Conservation (phyloP, 2,329 filamentous ascomycete species). For the Basipetospora sp. region DNA sequence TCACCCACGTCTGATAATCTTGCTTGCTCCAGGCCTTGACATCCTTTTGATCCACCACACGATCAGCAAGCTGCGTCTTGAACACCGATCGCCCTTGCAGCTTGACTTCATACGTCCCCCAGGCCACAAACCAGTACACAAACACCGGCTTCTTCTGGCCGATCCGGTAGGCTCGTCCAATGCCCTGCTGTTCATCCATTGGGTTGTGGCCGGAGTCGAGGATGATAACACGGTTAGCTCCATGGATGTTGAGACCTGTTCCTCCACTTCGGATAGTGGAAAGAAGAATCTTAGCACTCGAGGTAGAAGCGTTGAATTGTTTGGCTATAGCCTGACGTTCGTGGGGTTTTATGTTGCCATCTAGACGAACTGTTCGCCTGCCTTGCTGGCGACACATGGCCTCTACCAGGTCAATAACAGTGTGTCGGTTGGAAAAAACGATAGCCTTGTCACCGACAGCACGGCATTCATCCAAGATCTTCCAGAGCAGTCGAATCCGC, state of each 20-base stretch:
- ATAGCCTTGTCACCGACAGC: slow-evolving; percentile 56
- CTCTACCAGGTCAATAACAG: slow-evolving; percentile 55
- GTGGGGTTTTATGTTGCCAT: slow-evolving; percentile 49
- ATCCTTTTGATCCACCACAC: slow-evolving; percentile 74
- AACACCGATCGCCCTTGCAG: slow-evolving; percentile 63
- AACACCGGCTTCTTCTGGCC: slow-evolving; percentile 68
- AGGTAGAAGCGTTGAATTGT: slow-evolving; percentile 44
- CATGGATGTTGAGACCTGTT: slow-evolving; percentile 67
- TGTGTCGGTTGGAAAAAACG: slow-evolving; percentile 62
- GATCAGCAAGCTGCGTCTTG: slow-evolving; percentile 65
- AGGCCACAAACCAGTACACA: slow-evolving; percentile 68
- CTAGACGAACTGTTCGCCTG: slow-evolving; percentile 43
- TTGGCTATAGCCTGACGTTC: slow-evolving; percentile 30
- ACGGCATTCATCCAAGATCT: slow-evolving; percentile 52
- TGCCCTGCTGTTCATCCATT: slow-evolving; percentile 67
- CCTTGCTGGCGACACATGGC: slow-evolving; percentile 28
- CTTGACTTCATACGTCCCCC: slow-evolving; percentile 64
- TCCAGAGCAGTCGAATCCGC: slow-evolving; percentile 20
- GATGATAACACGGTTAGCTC: slow-evolving; percentile 74
- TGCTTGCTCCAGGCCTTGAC: slow-evolving; percentile 45
- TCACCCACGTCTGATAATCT: slow-evolving; percentile 15
- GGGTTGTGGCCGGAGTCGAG: slow-evolving; percentile 77
- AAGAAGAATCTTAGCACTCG: slow-evolving; percentile 47
- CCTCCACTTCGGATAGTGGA: slow-evolving; percentile 77
- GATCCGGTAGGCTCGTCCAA: slow-evolving; percentile 73